phyloP scores from a whole-genome alignment of 257 asterid genomes.

The Buddleja alternifolia region DNA sequence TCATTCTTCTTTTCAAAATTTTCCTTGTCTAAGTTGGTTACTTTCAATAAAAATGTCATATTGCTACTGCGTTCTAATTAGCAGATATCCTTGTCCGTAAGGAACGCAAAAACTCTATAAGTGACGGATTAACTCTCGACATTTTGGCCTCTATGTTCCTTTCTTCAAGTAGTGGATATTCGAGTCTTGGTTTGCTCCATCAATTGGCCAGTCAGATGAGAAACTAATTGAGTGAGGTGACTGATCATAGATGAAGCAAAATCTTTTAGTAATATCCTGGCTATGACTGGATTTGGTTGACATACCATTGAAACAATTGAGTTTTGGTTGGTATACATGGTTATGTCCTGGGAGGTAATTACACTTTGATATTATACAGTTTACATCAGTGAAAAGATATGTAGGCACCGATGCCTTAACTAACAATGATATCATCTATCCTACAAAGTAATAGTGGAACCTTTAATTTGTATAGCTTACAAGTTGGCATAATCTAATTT shows the following conservation, averaged over 20 bases:
- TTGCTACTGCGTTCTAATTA: background rate
- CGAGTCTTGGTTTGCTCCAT: background rate
- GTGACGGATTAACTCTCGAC: background rate
- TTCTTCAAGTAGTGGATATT: background rate
- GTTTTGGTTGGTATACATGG: constrained; percentile 1
- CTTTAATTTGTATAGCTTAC: background rate
- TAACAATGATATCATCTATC: background rate
- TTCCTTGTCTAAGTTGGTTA: constrained; percentile 3
- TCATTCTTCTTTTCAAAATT: background rate
- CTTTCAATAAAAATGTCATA: background rate
- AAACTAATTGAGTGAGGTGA: background rate
- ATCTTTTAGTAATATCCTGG: background rate
- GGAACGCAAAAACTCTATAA: background rate
- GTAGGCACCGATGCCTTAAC: background rate
- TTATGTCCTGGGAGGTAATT: background rate
- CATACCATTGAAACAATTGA: background rate
- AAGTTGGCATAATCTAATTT: constrained; percentile 8
- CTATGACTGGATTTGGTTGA: background rate
- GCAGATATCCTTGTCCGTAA: background rate
- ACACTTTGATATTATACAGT: background rate
- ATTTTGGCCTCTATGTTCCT: no score
- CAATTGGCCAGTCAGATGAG: background rate
- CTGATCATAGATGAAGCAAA: background rate
- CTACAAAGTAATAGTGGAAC: background rate
- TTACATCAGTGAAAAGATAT: background rate